phyloP scores from a whole-genome alignment of 805 yeast species.

The Nakazawaea populi region DNA sequence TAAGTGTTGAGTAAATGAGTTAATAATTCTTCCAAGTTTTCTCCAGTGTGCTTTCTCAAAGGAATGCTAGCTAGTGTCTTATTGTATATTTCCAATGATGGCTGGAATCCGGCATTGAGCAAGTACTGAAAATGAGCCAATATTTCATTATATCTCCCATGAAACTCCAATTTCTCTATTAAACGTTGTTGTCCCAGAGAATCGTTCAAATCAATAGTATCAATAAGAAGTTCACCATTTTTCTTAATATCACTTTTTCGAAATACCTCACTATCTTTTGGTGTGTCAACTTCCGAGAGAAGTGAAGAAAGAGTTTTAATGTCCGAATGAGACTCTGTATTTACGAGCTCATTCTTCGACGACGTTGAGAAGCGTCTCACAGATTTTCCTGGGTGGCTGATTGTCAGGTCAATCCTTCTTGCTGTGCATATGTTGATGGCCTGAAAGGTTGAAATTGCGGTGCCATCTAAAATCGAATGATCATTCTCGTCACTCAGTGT shows the following conservation, averaged over 20 bases:
- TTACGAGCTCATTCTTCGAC: background rate
- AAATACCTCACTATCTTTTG: too few species aligned
- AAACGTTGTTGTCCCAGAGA: constrained; percentile 14
- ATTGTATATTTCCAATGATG: constrained; percentile 47
- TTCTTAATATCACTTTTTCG: too few species aligned
- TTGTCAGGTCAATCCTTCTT: background rate
- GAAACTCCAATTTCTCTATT: constrained; percentile 18
- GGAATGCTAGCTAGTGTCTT: constrained; percentile 51
- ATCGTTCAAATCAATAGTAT: constrained; percentile 1
- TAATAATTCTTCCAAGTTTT: constrained; percentile 51
- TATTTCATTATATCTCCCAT: constrained; percentile 25
- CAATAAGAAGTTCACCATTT: too few species aligned
- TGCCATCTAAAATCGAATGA: background rate
- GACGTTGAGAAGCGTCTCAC: background rate
- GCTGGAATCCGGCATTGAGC: constrained; percentile 31
- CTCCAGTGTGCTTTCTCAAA: constrained; percentile 42
- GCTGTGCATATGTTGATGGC: background rate
- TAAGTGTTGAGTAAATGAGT: constrained; percentile 61
- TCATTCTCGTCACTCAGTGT: background rate
- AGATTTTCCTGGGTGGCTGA: background rate
- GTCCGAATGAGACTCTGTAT: too few species aligned
- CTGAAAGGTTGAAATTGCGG: background rate
- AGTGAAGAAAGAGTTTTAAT: too few species aligned
- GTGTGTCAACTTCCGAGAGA: too few species aligned
- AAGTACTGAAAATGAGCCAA: constrained; percentile 24